Evolutionary conservation across 2,329 filamentous ascomycete species (phyloP).

Genomic region (Furcasterigmium furcatum): DNA sequence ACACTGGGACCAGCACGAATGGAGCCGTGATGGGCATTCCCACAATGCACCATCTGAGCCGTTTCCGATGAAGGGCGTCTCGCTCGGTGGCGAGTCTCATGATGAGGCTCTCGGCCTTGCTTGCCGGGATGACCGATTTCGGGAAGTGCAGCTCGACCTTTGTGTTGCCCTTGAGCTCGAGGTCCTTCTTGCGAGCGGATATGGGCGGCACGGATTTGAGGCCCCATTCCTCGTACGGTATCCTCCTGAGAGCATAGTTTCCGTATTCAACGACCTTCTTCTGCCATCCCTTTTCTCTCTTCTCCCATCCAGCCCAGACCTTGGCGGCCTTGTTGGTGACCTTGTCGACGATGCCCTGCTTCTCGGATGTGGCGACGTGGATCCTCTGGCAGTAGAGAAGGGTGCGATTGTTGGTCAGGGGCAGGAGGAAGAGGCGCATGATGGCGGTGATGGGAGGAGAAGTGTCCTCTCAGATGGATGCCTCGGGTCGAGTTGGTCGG

Average conservation of each 20-base stretch:
- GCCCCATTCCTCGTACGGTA: constrained; percentile 97
- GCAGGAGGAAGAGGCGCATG: constrained; percentile 93
- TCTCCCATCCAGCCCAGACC: constrained; percentile 86
- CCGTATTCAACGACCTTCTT: constrained; percentile 82
- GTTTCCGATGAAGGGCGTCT: constrained; percentile 71
- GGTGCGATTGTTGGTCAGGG: constrained; percentile 85
- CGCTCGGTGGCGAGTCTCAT: constrained; percentile 73
- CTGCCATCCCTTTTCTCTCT: constrained; percentile 82
- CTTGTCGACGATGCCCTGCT: constrained; percentile 62
- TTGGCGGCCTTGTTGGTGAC: constrained; percentile 67
- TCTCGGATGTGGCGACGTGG: constrained; percentile 49
- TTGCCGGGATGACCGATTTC: constrained; percentile 60
- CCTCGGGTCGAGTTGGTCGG: too few species aligned
- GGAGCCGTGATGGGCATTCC: constrained; percentile 83
- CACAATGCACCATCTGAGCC: constrained; percentile 76
- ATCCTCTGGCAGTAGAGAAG: constrained; percentile 88
- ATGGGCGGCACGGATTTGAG: constrained; percentile 90
- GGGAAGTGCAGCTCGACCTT: constrained; percentile 78
- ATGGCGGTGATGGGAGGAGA: constrained; percentile 16
- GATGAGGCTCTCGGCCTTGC: constrained; percentile 64
- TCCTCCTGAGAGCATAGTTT: constrained; percentile 79
- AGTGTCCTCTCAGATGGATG: too few species aligned
- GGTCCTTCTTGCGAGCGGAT: constrained; percentile 60
- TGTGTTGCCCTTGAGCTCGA: constrained; percentile 59
- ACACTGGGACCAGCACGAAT: constrained; percentile 83